A percentile compares a stretch with the other conserved stretches of the same genome.
Evolutionary conservation across 306 rosid species (phyloP).

Genomic region (Trifolium repens): DNA sequence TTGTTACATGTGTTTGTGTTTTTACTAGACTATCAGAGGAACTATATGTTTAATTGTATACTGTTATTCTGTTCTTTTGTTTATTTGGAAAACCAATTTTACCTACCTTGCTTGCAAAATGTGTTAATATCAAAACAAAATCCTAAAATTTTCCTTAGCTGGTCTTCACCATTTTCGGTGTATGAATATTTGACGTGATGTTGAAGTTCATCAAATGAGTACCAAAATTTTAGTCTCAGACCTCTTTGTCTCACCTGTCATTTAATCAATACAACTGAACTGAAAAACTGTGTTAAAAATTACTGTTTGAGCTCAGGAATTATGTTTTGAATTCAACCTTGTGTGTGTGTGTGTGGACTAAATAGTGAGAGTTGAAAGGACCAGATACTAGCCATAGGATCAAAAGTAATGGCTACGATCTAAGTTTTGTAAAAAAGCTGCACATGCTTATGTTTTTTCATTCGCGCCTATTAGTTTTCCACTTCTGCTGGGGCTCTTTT

Average conservation of each 20-base stretch:
- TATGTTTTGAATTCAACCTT: background rate
- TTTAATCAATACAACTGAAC: constrained; percentile 19
- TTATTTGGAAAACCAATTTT: background rate
- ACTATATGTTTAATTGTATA: background rate
- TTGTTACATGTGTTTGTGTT: constrained; percentile 18
- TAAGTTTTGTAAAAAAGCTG: too few relatives aligned
- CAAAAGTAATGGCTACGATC: too few relatives aligned
- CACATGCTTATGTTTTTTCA: too few relatives aligned
- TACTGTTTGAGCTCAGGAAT: background rate
- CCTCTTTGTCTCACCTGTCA: constrained; percentile 6
- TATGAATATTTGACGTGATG: constrained; percentile 6
- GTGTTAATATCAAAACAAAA: background rate
- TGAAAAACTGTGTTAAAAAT: background rate
- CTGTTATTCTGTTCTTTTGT: constrained; percentile 6
- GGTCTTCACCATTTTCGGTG: background rate
- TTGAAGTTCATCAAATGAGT: constrained; percentile 18
- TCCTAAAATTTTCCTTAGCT: background rate
- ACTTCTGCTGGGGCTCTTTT: too few relatives aligned
- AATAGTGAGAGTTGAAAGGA: too few relatives aligned
- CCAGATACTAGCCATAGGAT: too few relatives aligned
- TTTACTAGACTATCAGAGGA: constrained; percentile 19
- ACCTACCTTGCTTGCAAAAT: background rate
- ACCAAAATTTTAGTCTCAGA: background rate
- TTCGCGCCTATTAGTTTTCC: too few relatives aligned
- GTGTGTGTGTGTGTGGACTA: background rate